phyloP scores from a whole-genome alignment of 148 eudicot species.

The Mesembryanthemum crystallinum region DNA sequence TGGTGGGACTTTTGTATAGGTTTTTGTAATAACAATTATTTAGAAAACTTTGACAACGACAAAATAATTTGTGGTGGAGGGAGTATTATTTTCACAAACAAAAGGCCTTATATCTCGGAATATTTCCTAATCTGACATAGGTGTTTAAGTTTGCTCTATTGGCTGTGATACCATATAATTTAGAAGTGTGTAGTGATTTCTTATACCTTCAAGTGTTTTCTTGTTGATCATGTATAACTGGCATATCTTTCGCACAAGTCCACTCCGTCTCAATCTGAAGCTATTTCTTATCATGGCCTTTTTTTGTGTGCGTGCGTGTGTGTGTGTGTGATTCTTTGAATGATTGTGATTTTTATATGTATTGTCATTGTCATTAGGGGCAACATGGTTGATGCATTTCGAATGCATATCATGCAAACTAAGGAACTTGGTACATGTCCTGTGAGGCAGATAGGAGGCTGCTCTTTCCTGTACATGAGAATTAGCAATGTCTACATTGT shows the following conservation, averaged over 20 bases:
- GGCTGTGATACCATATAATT: neutral
- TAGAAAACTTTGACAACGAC: too few species aligned
- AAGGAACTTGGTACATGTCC: conserved; percentile 99
- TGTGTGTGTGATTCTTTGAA: neutral
- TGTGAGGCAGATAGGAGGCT: conserved; percentile 97
- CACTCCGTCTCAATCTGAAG: neutral
- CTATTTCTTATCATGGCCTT: conserved; percentile 1
- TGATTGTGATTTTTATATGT: conserved; percentile 6
- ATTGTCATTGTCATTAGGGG: conserved; percentile 45
- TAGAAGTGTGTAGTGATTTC: neutral
- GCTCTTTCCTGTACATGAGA: conserved; percentile 97
- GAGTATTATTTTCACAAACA: neutral
- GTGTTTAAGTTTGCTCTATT: neutral
- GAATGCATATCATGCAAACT: conserved; percentile 96
- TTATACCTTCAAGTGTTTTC: neutral
- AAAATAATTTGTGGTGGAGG: too few species aligned
- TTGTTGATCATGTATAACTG: neutral
- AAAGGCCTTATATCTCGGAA: neutral
- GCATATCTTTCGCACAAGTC: neutral
- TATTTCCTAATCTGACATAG: neutral
- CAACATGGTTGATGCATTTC: conserved; percentile 99
- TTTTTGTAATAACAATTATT: too few species aligned
- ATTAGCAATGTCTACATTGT: conserved; percentile 98
- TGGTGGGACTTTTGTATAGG: too few species aligned
- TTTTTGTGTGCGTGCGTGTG: neutral